Evolutionary conservation across 345 rosid species (phyloP).

Genomic region (Stellera chamaejasme): DNA sequence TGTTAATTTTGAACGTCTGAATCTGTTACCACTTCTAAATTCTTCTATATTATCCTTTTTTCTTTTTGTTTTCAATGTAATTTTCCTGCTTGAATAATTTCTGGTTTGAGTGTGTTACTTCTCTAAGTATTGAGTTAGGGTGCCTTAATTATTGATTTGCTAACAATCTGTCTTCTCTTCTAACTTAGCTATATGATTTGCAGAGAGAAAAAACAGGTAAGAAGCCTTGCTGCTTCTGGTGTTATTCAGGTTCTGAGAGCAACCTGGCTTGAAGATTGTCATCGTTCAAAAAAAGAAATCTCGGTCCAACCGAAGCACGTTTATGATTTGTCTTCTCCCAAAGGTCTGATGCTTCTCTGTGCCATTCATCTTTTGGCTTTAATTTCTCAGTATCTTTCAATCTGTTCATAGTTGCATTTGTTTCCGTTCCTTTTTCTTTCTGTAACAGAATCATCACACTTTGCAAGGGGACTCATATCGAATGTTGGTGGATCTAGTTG

Average conservation of each 20-base stretch:
- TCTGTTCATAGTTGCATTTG: background rate
- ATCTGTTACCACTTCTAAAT: background rate
- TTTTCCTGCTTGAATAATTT: conserved; percentile 3
- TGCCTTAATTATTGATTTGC: conserved; percentile 2
- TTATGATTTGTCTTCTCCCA: conserved; percentile 63
- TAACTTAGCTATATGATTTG: conserved; percentile 11
- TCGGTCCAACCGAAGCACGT: conserved; percentile 50
- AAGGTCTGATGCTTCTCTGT: conserved; percentile 45
- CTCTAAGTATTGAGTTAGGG: background rate
- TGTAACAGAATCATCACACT: conserved; percentile 38
- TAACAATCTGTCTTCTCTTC: conserved; percentile 7
- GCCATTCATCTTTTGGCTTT: conserved; percentile 1
- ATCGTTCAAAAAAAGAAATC: conserved; percentile 63
- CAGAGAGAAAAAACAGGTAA: conserved; percentile 76
- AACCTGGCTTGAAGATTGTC: conserved; percentile 93
- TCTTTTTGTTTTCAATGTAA: background rate
- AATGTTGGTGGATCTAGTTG: conserved; percentile 28
- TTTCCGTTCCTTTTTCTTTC: conserved; percentile 14
- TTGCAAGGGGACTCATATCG: conserved; percentile 34
- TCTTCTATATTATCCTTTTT: conserved; percentile 11
- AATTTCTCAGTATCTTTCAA: conserved; percentile 8
- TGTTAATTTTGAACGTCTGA: conserved; percentile 2
- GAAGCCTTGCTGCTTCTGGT: conserved; percentile 81
- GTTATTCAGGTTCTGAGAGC: conserved; percentile 67
- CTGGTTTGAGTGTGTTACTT: background rate